Conservation (phyloP, 345 rosid genomes). For the Euclidium syriacum region DNA sequence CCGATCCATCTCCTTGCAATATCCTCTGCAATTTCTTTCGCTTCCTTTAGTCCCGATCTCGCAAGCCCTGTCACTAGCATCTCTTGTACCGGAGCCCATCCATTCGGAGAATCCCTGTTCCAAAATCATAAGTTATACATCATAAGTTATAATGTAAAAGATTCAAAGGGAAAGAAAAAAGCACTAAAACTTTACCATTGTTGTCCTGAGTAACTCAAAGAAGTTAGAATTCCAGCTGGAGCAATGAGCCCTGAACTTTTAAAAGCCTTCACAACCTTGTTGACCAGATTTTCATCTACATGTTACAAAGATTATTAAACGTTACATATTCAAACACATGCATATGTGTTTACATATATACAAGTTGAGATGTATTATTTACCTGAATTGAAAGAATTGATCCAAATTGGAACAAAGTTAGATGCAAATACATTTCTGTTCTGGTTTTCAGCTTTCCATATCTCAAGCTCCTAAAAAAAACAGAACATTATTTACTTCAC, state of each 20-base stretch:
- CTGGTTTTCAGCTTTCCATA: constrained; percentile 56
- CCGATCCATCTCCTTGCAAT: constrained; percentile 72
- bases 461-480: constrained; percentile 44
- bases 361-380: constrained; percentile 4
- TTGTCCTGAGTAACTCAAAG: constrained; percentile 56
- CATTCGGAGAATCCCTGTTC: constrained; percentile 87
- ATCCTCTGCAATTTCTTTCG: constrained; percentile 62
- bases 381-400: constrained; percentile 69
- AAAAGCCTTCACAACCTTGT: constrained; percentile 50
- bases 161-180: not conserved
- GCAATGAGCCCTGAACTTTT: constrained; percentile 58
- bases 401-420: constrained; percentile 81
- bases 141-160: not conserved
- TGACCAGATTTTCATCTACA: constrained; percentile 55
- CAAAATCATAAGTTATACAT: not conserved
- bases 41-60: constrained; percentile 47
- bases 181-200: constrained; percentile 64
- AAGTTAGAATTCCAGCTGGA: constrained; percentile 68
- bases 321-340: not conserved
- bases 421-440: constrained; percentile 69
- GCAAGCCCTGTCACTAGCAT: constrained; percentile 69
- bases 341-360: not conserved
- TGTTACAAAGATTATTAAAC: not conserved
- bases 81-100: constrained; percentile 92
- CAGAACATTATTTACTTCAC: not conserved